Percentiles rank a stretch among this genome's conserved stretches.
These are phyloP conservation scores for Quercus rubra DNA, from an alignment of 306 rosid species.

Conservation along the genomic window DNA sequence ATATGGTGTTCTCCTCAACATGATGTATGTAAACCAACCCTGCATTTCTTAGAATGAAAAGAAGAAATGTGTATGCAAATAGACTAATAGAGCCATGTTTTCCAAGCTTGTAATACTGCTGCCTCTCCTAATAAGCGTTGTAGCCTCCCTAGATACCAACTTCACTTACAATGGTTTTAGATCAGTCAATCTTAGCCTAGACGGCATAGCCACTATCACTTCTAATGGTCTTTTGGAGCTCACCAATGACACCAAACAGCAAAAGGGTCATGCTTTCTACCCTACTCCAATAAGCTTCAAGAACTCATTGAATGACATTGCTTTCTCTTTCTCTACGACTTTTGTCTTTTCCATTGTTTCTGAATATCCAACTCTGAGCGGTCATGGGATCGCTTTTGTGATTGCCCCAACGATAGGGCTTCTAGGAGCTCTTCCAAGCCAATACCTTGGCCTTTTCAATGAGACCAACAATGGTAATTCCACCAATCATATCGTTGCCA, in stretches of 20 bases:
- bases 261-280: too few relatives aligned
- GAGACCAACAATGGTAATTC: too few relatives aligned
- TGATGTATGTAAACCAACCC: too few relatives aligned
- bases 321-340: slow-evolving; percentile 7
- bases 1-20: too few relatives aligned
- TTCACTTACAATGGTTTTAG: too few relatives aligned
- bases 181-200: slow-evolving; percentile 27
- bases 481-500: slow-evolving; percentile 48
- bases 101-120: too few relatives aligned
- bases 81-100: too few relatives aligned
- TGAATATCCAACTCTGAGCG: slow-evolving; percentile 31
- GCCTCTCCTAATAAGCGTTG: too few relatives aligned
- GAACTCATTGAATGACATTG: background rate
- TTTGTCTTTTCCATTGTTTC: slow-evolving; percentile 58
- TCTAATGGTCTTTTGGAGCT: slow-evolving; percentile 47
- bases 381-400: slow-evolving; percentile 61
- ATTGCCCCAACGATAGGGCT: slow-evolving; percentile 46
- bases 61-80: too few relatives aligned
- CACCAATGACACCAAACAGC: slow-evolving; percentile 28
- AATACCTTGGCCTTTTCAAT: slow-evolving; percentile 58
- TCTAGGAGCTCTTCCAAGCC: slow-evolving; percentile 34
- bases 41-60: too few relatives aligned
- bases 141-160: too few relatives aligned
- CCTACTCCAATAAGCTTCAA: too few relatives aligned
- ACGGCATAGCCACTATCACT: slow-evolving; percentile 41